These are phyloP conservation scores for Trichoderma oligosporum DNA, from an alignment of 2,329 filamentous ascomycete genomes.

Conservation along the genomic window DNA sequence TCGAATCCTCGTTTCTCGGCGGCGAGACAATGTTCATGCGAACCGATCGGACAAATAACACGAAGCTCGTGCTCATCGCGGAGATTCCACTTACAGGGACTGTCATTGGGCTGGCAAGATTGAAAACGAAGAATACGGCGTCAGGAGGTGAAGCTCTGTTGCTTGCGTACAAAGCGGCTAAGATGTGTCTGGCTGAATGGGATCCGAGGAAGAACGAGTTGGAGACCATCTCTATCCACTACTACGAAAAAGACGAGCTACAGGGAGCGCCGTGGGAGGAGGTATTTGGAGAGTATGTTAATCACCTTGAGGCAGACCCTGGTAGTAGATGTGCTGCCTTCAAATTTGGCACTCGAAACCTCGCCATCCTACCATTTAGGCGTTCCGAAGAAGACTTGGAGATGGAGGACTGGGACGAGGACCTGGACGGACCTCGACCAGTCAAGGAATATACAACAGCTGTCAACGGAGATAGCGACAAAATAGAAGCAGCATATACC, in stretches of 20 bases:
- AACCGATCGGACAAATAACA: conserved; percentile 61
- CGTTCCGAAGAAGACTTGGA: conserved; percentile 82
- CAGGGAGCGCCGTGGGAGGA: conserved; percentile 78
- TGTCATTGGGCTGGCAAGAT: conserved; percentile 73
- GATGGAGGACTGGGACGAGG: conserved; percentile 87
- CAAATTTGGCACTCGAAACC: conserved; percentile 82
- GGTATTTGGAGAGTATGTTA: conserved; percentile 70
- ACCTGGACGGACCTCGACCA: conserved; percentile 65
- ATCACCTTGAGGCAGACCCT: conserved; percentile 82
- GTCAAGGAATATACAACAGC: conserved; percentile 41
- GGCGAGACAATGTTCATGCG: conserved; percentile 58
- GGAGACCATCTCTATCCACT: conserved; percentile 90
- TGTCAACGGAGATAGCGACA: conserved; percentile 36
- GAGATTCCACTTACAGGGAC: conserved; percentile 83
- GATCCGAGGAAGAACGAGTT: conserved; percentile 75
- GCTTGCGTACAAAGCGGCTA: conserved; percentile 83
- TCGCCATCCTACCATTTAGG: conserved; percentile 91
- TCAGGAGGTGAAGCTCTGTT: conserved; percentile 81
- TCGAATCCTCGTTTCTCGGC: conserved; percentile 64
- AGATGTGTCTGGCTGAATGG: conserved; percentile 92
- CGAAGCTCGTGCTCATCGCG: conserved; percentile 77
- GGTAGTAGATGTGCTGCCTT: conserved; percentile 89
- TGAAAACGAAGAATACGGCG: conserved; percentile 68
- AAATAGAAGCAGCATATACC: conserved; percentile 66
- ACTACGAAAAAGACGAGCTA: conserved; percentile 92